phyloP scores from a whole-genome alignment of 176 grass and related monocot genomes.

The Triticum dicoccoides region DNA sequence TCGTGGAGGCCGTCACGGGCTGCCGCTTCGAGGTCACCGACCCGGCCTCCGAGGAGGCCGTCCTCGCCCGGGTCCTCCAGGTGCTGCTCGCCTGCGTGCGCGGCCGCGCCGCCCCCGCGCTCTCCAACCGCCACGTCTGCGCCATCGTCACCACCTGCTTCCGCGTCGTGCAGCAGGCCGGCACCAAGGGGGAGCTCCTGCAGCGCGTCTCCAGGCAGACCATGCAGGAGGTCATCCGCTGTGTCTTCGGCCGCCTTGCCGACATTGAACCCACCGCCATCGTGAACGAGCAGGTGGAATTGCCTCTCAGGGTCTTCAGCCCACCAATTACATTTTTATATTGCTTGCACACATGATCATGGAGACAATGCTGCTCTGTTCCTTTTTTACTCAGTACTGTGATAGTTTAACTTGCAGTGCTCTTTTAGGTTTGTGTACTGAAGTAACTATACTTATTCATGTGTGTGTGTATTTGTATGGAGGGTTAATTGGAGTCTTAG shows the following conservation, averaged over 20 bases:
- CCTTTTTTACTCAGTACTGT: not conserved
- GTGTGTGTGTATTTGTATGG: not conserved
- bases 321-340: not conserved
- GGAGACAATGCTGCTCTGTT: not conserved
- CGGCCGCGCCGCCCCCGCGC: slow-evolving; percentile 46
- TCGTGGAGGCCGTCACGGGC: slow-evolving; percentile 82
- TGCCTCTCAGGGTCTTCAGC: not conserved
- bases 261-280: slow-evolving; percentile 27
- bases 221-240: slow-evolving; percentile 93
- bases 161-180: slow-evolving; percentile 95
- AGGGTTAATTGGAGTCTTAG: not conserved
- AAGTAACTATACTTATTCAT: not conserved
- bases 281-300: slow-evolving; percentile 25
- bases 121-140: slow-evolving; percentile 89
- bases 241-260: slow-evolving; percentile 61
- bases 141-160: slow-evolving; percentile 88
- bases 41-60: slow-evolving; percentile 89
- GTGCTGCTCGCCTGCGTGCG: slow-evolving; percentile 82
- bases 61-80: slow-evolving; percentile 85
- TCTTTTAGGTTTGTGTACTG: slow-evolving; percentile 11
- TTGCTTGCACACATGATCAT: not conserved
- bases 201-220: slow-evolving; percentile 94
- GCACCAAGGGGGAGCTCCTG: slow-evolving; percentile 93
- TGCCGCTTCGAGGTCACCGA: slow-evolving; percentile 97
- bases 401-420: not conserved